phyloP scores from a whole-genome alignment of 768 basidiomycete species.

The Naganishia randhawae region DNA sequence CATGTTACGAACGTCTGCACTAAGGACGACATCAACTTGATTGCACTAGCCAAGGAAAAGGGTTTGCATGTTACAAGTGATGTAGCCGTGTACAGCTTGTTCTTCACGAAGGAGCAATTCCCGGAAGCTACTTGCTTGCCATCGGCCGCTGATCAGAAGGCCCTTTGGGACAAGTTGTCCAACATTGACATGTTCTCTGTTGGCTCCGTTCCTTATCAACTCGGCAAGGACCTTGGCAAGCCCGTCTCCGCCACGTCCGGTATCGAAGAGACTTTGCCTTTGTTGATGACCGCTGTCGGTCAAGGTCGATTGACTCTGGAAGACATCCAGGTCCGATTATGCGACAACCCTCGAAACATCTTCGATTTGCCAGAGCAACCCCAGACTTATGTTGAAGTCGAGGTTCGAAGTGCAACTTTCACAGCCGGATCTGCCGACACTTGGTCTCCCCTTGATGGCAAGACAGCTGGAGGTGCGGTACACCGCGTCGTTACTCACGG shows the following conservation, averaged over 20 bases:
- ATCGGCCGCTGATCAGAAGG: constrained; percentile 67
- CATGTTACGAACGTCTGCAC: constrained; percentile 87
- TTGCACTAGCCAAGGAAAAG: constrained; percentile 90
- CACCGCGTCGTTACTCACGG: constrained; percentile 89
- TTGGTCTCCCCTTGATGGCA: constrained; percentile 81
- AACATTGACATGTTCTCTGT: constrained; percentile 87
- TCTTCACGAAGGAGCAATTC: constrained; percentile 76
- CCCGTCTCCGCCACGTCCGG: constrained; percentile 68
- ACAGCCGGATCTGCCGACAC: constrained; percentile 50
- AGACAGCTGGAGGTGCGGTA: constrained; percentile 65
- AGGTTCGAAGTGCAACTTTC: constrained; percentile 68
- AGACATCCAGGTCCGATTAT: constrained; percentile 73
- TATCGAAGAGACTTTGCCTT: constrained; percentile 77
- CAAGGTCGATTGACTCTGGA: constrained; percentile 74
- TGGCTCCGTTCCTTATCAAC: constrained; percentile 73
- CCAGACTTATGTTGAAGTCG: constrained; percentile 86
- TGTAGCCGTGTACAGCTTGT: constrained; percentile 83
- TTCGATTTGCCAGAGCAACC: constrained; percentile 83
- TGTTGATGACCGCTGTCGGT: constrained; percentile 79
- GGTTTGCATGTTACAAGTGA: constrained; percentile 93
- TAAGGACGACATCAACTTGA: constrained; percentile 80
- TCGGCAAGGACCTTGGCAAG: constrained; percentile 64
- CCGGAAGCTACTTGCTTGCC: constrained; percentile 66
- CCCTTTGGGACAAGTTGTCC: constrained; percentile 79
- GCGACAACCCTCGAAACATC: constrained; percentile 88